phyloP scores from a whole-genome alignment of 2,329 filamentous ascomycete species.

The Fusarium kyushuense region DNA sequence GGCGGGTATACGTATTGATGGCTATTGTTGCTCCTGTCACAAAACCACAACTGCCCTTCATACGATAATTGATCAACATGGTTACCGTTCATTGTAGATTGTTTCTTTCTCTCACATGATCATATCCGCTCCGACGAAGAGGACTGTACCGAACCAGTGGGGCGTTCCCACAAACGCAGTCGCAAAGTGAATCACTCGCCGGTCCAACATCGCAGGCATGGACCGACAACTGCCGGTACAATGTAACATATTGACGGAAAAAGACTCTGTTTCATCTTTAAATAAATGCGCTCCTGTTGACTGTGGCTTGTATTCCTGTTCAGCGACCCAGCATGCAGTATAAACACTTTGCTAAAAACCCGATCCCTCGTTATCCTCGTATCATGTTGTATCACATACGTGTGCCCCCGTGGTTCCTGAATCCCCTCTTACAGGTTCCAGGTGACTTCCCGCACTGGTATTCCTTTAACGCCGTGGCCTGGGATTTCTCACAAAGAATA shows the following conservation, averaged over 20 bases:
- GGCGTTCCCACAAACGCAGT: constrained; percentile 37
- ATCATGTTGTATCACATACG: constrained; percentile 31
- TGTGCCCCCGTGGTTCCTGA: constrained; percentile 9
- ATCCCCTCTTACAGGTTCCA: constrained; percentile 18
- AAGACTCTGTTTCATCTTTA: constrained; percentile 11
- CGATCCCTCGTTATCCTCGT: constrained; percentile 15
- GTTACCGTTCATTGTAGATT: not conserved
- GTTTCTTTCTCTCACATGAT: not conserved
- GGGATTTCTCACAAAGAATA: constrained; percentile 39
- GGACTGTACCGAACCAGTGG: constrained; percentile 15
- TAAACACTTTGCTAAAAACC: constrained; percentile 5
- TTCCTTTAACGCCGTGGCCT: constrained; percentile 51
- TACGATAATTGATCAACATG: not conserved
- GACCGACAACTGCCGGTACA: constrained; percentile 8
- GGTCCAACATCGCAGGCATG: constrained; percentile 4
- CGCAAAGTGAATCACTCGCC: constrained; percentile 36
- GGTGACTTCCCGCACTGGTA: constrained; percentile 49
- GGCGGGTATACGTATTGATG: constrained; percentile 17
- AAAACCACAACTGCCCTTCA: not conserved
- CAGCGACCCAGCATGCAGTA: constrained; percentile 8
- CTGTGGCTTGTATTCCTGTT: constrained; percentile 10
- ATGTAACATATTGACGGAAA: constrained; percentile 1
- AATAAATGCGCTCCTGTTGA: constrained; percentile 11
- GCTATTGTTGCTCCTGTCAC: constrained; percentile 22
- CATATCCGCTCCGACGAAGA: constrained; percentile 4